These are phyloP conservation scores for Ophiostoma perfectum DNA, from an alignment of 2,329 filamentous ascomycete species.

Conservation along the genomic window DNA sequence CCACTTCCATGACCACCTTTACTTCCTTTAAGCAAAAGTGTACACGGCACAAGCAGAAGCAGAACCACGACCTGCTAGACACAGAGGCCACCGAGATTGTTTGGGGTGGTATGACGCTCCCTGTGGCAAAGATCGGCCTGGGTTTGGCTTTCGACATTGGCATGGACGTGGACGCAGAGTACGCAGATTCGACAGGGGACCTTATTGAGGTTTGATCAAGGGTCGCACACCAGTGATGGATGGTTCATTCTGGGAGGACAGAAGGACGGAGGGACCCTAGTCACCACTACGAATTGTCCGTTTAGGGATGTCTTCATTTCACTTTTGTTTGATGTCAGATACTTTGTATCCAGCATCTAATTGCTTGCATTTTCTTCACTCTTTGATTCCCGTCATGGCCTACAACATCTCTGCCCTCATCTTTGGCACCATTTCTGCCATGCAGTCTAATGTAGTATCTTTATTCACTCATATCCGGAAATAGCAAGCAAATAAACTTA, in stretches of 20 bases:
- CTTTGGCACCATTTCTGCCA: too few relatives aligned
- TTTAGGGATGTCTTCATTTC: too few relatives aligned
- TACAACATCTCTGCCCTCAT: too few relatives aligned
- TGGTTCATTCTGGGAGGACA: too few relatives aligned
- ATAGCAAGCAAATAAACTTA: background rate
- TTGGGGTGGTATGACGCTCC: constrained; percentile 16
- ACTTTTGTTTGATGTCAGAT: too few relatives aligned
- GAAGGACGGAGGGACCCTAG: too few relatives aligned
- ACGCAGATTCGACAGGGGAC: background rate
- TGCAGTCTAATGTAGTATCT: too few relatives aligned
- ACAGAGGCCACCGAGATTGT: constrained; percentile 15
- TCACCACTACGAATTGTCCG: too few relatives aligned
- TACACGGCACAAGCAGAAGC: background rate
- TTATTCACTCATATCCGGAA: too few relatives aligned
- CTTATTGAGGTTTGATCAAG: background rate
- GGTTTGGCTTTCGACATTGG: background rate
- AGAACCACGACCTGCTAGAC: constrained; percentile 14
- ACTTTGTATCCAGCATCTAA: too few relatives aligned
- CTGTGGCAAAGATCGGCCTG: background rate
- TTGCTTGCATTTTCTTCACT: too few relatives aligned
- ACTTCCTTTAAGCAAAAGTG: background rate
- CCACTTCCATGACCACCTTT: background rate
- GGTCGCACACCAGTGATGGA: background rate
- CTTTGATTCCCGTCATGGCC: too few relatives aligned
- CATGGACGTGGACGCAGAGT: background rate